Evolutionary conservation across 352 stramenopile genomes (phyloP).

Genomic region (Chrysophaeum taylorii): DNA sequence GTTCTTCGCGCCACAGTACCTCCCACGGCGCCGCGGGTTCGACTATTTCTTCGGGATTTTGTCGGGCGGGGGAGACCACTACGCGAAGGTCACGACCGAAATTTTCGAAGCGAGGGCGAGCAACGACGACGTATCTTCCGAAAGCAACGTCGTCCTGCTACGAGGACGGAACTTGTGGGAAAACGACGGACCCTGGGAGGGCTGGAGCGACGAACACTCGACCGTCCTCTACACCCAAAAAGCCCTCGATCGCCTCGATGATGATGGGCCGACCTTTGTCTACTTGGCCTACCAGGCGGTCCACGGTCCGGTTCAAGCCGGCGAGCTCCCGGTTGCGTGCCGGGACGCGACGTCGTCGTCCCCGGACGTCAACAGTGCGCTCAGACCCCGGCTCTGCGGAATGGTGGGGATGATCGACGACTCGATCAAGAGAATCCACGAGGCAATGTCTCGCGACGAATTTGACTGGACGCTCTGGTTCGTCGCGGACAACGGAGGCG

Average conservation of each 20-base stretch:
- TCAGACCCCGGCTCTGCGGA: constrained; percentile 6
- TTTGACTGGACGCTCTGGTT: constrained; percentile 20
- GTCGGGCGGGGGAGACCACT: not conserved
- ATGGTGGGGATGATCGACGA: not conserved
- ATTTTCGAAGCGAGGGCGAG: not conserved
- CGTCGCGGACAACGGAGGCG: constrained; percentile 25
- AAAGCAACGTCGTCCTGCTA: not conserved
- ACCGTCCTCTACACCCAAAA: not conserved
- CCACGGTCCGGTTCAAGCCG: not conserved
- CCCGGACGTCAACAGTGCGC: too few species aligned
- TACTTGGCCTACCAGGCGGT: not conserved
- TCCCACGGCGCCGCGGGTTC: not conserved
- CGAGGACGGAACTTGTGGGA: not conserved
- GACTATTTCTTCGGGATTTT: not conserved
- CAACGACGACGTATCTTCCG: too few species aligned
- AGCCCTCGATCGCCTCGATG: not conserved
- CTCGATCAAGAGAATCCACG: not conserved
- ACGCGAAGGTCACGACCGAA: not conserved
- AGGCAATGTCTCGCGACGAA: too few species aligned
- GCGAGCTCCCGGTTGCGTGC: too few species aligned
- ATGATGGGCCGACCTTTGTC: not conserved
- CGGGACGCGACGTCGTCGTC: too few species aligned
- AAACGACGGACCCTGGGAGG: not conserved
- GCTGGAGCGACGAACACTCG: not conserved
- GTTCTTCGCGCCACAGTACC: not conserved